These are phyloP conservation scores for Cyberlindnera samutprakarnensis DNA, from an alignment of 805 yeast genomes.

Conservation along the genomic window DNA sequence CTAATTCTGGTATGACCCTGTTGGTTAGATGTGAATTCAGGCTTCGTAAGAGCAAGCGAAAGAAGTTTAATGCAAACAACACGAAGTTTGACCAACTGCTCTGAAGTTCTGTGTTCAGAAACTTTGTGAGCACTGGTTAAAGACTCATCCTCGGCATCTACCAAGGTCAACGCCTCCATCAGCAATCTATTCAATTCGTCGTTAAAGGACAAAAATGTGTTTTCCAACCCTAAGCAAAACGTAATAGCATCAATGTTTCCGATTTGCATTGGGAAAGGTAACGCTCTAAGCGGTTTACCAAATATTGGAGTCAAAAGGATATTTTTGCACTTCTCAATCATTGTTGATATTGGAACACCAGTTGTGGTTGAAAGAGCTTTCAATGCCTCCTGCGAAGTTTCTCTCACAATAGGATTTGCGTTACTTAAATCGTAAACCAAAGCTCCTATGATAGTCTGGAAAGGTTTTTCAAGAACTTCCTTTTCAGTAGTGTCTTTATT, in stretches of 20 bases:
- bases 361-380: constrained; percentile 63
- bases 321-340: constrained; percentile 78
- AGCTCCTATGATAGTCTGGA: constrained; percentile 78
- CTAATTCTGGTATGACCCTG: constrained; percentile 74
- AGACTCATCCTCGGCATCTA: constrained; percentile 97
- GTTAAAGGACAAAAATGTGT: constrained; percentile 75
- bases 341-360: constrained; percentile 56
- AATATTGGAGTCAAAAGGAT: constrained; percentile 87
- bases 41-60: constrained; percentile 76
- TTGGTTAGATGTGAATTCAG: constrained; percentile 72
- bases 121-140: constrained; percentile 81
- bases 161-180: constrained; percentile 86
- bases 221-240: constrained; percentile 74
- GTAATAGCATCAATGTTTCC: constrained; percentile 98
- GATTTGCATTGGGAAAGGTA: constrained; percentile 98
- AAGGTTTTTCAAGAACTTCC: constrained; percentile 58
- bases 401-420: constrained; percentile 75
- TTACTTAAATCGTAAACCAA: constrained; percentile 90
- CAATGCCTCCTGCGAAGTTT: constrained; percentile 70
- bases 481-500: constrained; percentile 54
- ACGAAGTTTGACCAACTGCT: constrained; percentile 78
- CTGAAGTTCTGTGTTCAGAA: constrained; percentile 80
- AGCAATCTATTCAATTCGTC: constrained; percentile 83
- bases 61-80: constrained; percentile 84
- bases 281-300: constrained; percentile 92